Percentiles rank a stretch among this genome's conserved stretches.
phyloP scores from a whole-genome alignment of 805 yeast genomes.

The Teunomyces barrocoloradensis region DNA sequence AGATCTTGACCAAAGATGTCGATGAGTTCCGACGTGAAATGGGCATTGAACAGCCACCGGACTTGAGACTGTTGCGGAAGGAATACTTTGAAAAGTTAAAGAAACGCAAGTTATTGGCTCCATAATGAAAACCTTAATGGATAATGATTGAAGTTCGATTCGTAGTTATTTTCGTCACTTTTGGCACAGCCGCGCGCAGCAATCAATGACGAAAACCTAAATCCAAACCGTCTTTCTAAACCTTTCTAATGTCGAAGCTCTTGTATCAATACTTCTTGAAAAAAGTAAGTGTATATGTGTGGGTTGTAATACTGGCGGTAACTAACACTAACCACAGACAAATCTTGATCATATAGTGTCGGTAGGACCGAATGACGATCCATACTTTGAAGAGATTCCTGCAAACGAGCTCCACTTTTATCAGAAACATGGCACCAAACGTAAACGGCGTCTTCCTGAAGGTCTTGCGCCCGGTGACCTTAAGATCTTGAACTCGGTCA shows the following conservation, averaged over 20 bases:
- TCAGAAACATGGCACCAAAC: constrained; percentile 38
- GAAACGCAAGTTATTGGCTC: constrained; percentile 14
- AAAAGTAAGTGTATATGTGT: constrained; percentile 27
- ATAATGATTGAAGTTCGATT: background rate
- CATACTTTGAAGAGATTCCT: constrained; percentile 42
- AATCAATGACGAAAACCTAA: background rate
- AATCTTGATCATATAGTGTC: constrained; percentile 25
- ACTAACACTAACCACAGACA: constrained; percentile 16
- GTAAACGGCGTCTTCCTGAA: constrained; percentile 36
- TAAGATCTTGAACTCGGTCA: constrained; percentile 34
- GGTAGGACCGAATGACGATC: constrained; percentile 34
- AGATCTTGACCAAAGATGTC: constrained; percentile 67
- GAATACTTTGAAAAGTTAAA: constrained; percentile 32
- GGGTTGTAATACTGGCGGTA: background rate
- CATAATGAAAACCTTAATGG: background rate
- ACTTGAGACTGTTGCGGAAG: constrained; percentile 64
- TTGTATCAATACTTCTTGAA: constrained; percentile 35
- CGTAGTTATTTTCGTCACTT: too few relatives aligned
- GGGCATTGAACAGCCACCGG: constrained; percentile 72
- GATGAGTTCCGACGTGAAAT: constrained; percentile 67
- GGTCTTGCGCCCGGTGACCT: constrained; percentile 32
- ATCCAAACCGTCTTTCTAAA: background rate
- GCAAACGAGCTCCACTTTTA: constrained; percentile 39
- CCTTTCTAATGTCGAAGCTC: constrained; percentile 25
- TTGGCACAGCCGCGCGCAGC: background rate